Conservation (phyloP, 176 grass and related monocot species). For the Phoenix dactylifera region DNA sequence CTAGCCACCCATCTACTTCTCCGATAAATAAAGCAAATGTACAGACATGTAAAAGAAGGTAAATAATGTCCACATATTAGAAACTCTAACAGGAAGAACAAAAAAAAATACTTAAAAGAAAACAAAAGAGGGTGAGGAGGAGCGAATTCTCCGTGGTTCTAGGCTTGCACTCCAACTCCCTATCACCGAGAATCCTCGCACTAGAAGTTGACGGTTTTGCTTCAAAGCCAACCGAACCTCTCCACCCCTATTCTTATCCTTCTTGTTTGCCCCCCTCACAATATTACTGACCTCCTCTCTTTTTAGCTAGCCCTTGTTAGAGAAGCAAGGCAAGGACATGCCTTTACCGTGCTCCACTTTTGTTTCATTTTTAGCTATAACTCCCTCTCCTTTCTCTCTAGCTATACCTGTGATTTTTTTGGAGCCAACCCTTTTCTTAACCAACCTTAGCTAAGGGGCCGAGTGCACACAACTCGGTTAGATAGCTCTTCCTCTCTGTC, state of each 20-base stretch:
- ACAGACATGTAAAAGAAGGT: too few species aligned
- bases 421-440: neutral
- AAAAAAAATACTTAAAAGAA: neutral
- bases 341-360: neutral
- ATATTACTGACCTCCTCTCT: neutral
- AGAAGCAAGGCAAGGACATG: neutral
- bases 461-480: neutral
- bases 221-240: neutral
- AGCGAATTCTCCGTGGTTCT: neutral
- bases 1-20: too few species aligned
- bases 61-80: too few species aligned
- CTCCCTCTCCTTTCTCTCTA: too few species aligned
- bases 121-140: neutral
- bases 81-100: too few species aligned
- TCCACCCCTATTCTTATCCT: neutral
- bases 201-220: neutral
- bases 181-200: too few species aligned
- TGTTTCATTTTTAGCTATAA: too few species aligned
- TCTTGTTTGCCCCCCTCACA: neutral
- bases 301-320: neutral
- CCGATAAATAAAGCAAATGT: too few species aligned
- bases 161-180: neutral
- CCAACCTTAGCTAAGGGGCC: neutral
- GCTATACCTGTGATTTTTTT: neutral
- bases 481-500: neutral